phyloP scores from a whole-genome alignment of 805 yeast species.

The Wickerhamomyces hampshirensis region DNA sequence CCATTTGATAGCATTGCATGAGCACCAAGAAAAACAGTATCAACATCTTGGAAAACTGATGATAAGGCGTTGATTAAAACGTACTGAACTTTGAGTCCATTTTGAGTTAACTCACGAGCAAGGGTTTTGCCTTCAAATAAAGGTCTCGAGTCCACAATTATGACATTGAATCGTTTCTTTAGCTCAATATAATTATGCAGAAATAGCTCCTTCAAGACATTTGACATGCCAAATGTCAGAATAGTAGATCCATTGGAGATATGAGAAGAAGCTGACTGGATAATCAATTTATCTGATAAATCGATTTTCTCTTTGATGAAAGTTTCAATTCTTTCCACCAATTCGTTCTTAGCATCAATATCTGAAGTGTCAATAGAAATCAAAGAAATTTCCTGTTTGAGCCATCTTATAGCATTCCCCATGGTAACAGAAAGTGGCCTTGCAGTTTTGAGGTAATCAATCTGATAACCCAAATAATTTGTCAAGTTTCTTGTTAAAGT shows the following conservation, averaged over 20 bases:
- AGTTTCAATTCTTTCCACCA: conserved; percentile 66
- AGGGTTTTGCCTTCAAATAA: conserved; percentile 86
- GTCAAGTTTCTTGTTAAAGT: conserved; percentile 86
- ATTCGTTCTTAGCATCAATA: conserved; percentile 54
- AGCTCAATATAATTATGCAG: conserved; percentile 57
- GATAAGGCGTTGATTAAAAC: conserved; percentile 75
- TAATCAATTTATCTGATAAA: conserved; percentile 76
- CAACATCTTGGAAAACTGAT: conserved; percentile 79
- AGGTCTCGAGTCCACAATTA: conserved; percentile 91
- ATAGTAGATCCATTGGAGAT: conserved; percentile 74
- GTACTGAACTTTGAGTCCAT: conserved; percentile 68
- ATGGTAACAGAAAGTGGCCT: conserved; percentile 88
- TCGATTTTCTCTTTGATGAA: conserved; percentile 84
- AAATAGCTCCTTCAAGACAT: conserved; percentile 73
- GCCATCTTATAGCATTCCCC: conserved; percentile 98
- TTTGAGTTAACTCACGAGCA: conserved; percentile 56
- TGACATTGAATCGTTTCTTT: conserved; percentile 69
- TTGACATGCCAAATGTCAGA: conserved; percentile 84
- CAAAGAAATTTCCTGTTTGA: conserved; percentile 86
- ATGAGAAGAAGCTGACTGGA: conserved; percentile 72
- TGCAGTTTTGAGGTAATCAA: conserved; percentile 85
- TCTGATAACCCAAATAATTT: conserved; percentile 83
- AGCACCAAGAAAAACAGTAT: conserved; percentile 90
- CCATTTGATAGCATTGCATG: conserved; percentile 97
- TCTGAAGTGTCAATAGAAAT: conserved; percentile 65